Evolutionary conservation across 1,284 basidiomycete genomes (phyloP).

Genomic region (Apiotrichum montevideense): DNA sequence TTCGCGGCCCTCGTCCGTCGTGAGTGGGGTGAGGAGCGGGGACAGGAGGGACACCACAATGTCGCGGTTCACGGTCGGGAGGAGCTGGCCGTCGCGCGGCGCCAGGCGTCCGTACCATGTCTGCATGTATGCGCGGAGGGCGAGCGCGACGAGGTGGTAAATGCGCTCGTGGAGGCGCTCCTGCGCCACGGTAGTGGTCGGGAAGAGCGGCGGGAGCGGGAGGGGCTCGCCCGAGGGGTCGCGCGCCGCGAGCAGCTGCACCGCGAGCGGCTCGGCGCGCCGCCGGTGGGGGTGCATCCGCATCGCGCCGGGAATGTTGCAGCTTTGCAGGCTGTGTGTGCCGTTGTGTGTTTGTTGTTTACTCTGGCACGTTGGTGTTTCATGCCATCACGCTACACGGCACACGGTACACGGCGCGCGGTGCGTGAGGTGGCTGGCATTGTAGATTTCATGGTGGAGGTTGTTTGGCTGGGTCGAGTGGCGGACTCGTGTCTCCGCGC

Average conservation of each 20-base stretch:
- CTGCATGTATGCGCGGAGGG: conserved; percentile 29
- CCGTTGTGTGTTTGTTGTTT: too few species aligned
- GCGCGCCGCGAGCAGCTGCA: conserved; percentile 5
- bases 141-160: conserved; percentile 17
- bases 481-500: too few species aligned
- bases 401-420: too few species aligned
- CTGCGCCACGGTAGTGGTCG: neutral
- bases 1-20: conserved; percentile 5
- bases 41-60: conserved; percentile 19
- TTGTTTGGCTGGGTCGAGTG: too few species aligned
- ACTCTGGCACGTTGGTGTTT: too few species aligned
- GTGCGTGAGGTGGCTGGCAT: too few species aligned
- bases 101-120: conserved; percentile 38
- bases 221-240: neutral
- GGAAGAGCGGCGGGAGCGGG: conserved; percentile 5
- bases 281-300: conserved; percentile 1
- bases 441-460: too few species aligned
- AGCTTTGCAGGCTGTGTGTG: too few species aligned
- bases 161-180: conserved; percentile 8
- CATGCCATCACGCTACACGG: too few species aligned
- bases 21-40: conserved; percentile 18
- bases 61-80: conserved; percentile 11
- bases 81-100: conserved; percentile 26
- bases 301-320: neutral
- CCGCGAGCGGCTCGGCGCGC: conserved; percentile 8